Conservation (phyloP, 768 basidiomycete genomes). For the Filobasidium floriforme region DNA sequence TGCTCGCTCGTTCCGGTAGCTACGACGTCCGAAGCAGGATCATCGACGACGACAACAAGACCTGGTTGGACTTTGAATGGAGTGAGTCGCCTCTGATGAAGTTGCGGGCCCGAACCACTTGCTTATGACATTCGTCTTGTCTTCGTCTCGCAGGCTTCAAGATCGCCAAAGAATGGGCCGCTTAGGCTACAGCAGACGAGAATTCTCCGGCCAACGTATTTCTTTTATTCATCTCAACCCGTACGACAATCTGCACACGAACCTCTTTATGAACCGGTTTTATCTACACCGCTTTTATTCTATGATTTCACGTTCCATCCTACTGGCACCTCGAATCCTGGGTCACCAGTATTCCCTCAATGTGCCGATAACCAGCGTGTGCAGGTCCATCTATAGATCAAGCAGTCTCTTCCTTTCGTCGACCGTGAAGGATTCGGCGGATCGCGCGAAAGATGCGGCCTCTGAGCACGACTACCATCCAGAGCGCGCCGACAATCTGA, state of each 20-base stretch:
- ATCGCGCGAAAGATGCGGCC: too few species aligned
- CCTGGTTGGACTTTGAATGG: slow-evolving; percentile 79
- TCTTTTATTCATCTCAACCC: not conserved
- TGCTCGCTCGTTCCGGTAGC: slow-evolving; percentile 71
- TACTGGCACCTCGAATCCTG: too few species aligned
- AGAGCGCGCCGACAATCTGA: too few species aligned
- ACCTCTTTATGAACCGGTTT: too few species aligned
- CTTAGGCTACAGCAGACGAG: not conserved
- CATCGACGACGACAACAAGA: slow-evolving; percentile 72
- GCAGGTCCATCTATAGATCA: too few species aligned
- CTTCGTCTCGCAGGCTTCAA: slow-evolving; percentile 55
- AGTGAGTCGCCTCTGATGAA: slow-evolving; percentile 31
- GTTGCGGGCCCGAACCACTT: not conserved
- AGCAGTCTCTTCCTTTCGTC: too few species aligned
- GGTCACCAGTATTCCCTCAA: too few species aligned
- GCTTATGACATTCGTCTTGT: not conserved
- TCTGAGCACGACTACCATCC: too few species aligned
- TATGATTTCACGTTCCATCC: too few species aligned
- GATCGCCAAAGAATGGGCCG: slow-evolving; percentile 76
- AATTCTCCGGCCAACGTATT: not conserved
- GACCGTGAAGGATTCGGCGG: too few species aligned
- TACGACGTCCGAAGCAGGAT: slow-evolving; percentile 76
- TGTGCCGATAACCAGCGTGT: too few species aligned
- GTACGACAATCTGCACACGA: not conserved
- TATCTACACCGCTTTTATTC: too few species aligned